Percentiles rank a stretch among this genome's conserved stretches.
Conservation (phyloP, 495 filamentous ascomycete species). For the Penicillium simplicissimum region DNA sequence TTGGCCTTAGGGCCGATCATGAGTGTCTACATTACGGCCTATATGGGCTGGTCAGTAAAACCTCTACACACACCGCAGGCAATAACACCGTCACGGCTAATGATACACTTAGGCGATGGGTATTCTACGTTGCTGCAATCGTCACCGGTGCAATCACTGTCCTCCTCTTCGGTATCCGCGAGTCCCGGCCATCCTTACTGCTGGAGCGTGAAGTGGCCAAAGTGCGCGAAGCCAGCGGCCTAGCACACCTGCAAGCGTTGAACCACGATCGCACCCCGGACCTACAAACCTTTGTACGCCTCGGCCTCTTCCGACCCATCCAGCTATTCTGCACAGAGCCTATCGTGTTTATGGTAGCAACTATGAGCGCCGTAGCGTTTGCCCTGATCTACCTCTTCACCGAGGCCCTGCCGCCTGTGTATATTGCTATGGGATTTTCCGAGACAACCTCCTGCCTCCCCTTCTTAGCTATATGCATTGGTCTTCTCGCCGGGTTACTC, state of each 20-base stretch:
- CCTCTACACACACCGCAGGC: too few relatives aligned
- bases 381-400: constrained; percentile 49
- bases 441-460: constrained; percentile 32
- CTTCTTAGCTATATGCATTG: constrained; percentile 39
- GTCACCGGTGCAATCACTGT: constrained; percentile 33
- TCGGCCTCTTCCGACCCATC: constrained; percentile 37
- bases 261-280: constrained; percentile 38
- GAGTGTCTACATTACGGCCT: constrained; percentile 39
- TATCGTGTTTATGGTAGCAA: constrained; percentile 38
- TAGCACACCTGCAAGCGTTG: constrained; percentile 23
- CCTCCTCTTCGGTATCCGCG: constrained; percentile 36
- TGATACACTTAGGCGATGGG: constrained; percentile 34
- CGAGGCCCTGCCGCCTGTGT: constrained; percentile 41
- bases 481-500: background rate
- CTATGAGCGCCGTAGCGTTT: constrained; percentile 34
- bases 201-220: constrained; percentile 28
- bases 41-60: constrained; percentile 34
- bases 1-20: constrained; percentile 46
- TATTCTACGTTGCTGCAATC: constrained; percentile 43
- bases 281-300: constrained; percentile 28
- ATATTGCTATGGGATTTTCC: constrained; percentile 35
- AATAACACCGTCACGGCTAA: too few relatives aligned
- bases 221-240: constrained; percentile 28
- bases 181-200: constrained; percentile 41
- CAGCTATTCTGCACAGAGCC: constrained; percentile 46